Percentiles rank a stretch among this genome's conserved stretches.
Evolutionary conservation across 495 filamentous ascomycete genomes (phyloP).

Genomic region (Pseudomonodictys pantanalensis): DNA sequence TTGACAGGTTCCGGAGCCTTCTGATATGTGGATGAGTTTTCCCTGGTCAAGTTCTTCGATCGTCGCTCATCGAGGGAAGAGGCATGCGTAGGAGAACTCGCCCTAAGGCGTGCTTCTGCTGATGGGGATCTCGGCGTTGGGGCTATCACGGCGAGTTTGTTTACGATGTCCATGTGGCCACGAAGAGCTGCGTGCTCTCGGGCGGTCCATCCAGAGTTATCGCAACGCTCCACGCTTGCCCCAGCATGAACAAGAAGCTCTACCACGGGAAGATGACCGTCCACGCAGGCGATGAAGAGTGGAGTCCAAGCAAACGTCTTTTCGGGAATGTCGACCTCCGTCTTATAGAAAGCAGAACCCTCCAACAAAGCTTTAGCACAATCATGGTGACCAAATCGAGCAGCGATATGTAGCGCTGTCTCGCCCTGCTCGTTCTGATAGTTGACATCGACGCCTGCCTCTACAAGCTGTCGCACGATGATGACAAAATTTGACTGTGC

Average conservation of each 20-base stretch:
- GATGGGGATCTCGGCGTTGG: constrained; percentile 47
- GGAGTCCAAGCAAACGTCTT: constrained; percentile 91
- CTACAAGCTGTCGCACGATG: constrained; percentile 82
- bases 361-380: constrained; percentile 74
- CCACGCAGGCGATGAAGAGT: constrained; percentile 85
- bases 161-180: constrained; percentile 78
- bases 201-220: constrained; percentile 91
- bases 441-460: constrained; percentile 90
- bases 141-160: constrained; percentile 57
- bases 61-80: constrained; percentile 55
- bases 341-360: constrained; percentile 64
- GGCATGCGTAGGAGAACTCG: constrained; percentile 29
- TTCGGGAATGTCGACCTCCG: constrained; percentile 74
- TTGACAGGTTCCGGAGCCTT: constrained; percentile 73
- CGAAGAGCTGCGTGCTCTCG: constrained; percentile 88
- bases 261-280: constrained; percentile 70
- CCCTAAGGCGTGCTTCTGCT: constrained; percentile 42
- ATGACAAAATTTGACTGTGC: constrained; percentile 76
- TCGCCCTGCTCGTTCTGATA: constrained; percentile 93
- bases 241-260: constrained; percentile 70
- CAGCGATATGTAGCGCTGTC: constrained; percentile 87
- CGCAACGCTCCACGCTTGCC: constrained; percentile 65
- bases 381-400: constrained; percentile 77
- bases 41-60: constrained; percentile 48
- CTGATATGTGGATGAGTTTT: constrained; percentile 36